phyloP scores from a whole-genome alignment of 305 asterid genomes.

The Fraxinus sp. region DNA sequence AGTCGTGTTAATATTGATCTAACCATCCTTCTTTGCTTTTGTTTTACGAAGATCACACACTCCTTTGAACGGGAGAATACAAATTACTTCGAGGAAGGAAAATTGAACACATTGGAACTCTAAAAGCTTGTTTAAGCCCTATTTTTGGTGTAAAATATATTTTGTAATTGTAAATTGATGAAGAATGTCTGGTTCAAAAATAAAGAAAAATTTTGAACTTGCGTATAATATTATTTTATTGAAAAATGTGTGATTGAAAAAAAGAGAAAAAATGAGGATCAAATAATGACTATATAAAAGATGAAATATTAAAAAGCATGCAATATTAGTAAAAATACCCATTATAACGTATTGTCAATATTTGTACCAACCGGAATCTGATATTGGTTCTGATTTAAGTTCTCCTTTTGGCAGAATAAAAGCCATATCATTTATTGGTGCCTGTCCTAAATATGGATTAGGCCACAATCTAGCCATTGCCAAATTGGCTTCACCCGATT shows the following conservation, averaged over 20 bases:
- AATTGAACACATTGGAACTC: not conserved
- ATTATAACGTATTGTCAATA: not conserved
- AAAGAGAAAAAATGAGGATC: too few relatives aligned
- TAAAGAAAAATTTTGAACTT: too few relatives aligned
- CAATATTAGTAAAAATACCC: not conserved
- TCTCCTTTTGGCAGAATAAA: conserved; percentile 49
- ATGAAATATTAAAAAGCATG: not conserved
- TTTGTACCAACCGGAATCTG: conserved; percentile 33
- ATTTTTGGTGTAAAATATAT: too few relatives aligned
- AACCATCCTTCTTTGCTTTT: not conserved
- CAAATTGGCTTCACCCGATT: conserved; percentile 9
- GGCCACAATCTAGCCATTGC: conserved; percentile 38
- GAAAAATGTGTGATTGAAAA: too few relatives aligned
- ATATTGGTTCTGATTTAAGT: conserved; percentile 44
- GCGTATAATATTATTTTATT: too few relatives aligned
- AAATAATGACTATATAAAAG: not conserved
- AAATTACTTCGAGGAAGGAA: not conserved
- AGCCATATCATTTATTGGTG: conserved; percentile 34
- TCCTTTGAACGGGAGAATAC: not conserved
- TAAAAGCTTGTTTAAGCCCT: too few relatives aligned
- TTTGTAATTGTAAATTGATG: too few relatives aligned
- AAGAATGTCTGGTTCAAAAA: too few relatives aligned
- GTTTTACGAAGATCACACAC: not conserved
- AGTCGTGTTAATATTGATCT: not conserved
- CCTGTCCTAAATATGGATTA: conserved; percentile 41